Evolutionary conservation across 805 yeast species (phyloP).

Genomic region (Ascoidea rubescens): DNA sequence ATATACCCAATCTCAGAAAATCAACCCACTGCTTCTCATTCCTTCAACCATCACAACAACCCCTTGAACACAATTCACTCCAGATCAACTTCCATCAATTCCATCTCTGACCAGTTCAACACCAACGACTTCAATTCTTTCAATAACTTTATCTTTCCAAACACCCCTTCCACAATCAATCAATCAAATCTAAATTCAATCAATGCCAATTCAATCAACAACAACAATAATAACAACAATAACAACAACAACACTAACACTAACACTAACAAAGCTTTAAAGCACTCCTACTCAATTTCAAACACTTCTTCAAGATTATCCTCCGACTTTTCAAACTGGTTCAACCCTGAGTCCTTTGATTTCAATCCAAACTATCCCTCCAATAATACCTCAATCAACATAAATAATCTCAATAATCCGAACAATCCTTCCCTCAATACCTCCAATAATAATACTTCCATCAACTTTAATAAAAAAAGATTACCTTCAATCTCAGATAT

Average conservation of each 20-base stretch:
- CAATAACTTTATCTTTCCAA: not conserved
- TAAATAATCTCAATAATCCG: not conserved
- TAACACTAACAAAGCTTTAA: too few relatives aligned
- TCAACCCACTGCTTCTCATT: too few relatives aligned
- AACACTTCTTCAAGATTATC: not conserved
- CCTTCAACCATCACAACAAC: not conserved
- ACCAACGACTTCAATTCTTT: too few relatives aligned
- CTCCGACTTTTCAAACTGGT: not conserved
- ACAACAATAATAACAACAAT: not conserved
- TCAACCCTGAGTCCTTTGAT: not conserved
- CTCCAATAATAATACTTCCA: too few relatives aligned
- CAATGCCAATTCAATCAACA: not conserved
- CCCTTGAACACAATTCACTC: not conserved
- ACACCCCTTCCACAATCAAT: not conserved
- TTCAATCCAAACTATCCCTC: not conserved
- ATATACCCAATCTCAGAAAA: not conserved
- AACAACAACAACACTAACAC: not conserved
- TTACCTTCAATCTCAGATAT: not conserved
- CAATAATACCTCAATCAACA: not conserved
- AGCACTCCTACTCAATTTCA: not conserved
- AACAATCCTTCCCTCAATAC: not conserved
- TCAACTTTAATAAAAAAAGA: too few relatives aligned
- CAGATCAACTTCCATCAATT: not conserved
- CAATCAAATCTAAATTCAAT: not conserved
- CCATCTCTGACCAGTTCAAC: not conserved